phyloP scores from a whole-genome alignment of 352 stramenopile species.

The Globisporangium sylvaticum region DNA sequence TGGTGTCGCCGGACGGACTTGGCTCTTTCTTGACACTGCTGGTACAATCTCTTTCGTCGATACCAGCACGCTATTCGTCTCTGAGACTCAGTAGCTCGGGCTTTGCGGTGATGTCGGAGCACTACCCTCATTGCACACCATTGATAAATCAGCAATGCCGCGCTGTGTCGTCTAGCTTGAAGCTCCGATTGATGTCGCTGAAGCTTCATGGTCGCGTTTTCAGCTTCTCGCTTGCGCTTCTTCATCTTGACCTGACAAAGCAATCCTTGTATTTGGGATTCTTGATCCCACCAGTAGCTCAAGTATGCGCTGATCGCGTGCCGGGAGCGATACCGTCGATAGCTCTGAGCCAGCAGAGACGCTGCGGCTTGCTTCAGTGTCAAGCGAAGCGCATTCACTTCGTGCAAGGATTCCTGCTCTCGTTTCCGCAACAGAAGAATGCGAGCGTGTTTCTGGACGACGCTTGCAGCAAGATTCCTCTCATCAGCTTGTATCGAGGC shows the following conservation, averaged over 20 bases:
- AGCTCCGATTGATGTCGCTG: neutral
- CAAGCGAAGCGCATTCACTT: slow-evolving; percentile 11
- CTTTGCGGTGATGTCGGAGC: neutral
- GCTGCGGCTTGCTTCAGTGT: slow-evolving; percentile 4
- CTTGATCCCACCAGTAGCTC: slow-evolving; percentile 2
- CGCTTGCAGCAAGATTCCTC: slow-evolving; percentile 12
- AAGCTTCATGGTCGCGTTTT: neutral
- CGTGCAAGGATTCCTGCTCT: slow-evolving; percentile 13
- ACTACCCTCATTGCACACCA: neutral
- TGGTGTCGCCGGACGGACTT: no score
- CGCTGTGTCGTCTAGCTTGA: neutral
- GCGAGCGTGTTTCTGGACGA: slow-evolving; percentile 23
- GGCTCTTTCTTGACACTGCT: neutral
- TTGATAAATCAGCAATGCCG: neutral
- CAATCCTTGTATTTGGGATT: slow-evolving; percentile 14
- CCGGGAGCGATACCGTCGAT: slow-evolving; percentile 9
- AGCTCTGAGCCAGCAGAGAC: neutral
- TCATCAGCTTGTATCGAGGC: slow-evolving; percentile 4
- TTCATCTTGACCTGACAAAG: neutral
- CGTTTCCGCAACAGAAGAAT: slow-evolving; percentile 23
- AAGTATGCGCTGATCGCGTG: slow-evolving; percentile 21
- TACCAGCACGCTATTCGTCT: slow-evolving; percentile 9
- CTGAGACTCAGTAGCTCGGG: neutral
- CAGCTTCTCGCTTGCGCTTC: slow-evolving; percentile 1
- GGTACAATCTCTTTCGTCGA: neutral